Evolutionary conservation across 768 basidiomycete genomes (phyloP).

Genomic region (Multifurca ochricompacta): DNA sequence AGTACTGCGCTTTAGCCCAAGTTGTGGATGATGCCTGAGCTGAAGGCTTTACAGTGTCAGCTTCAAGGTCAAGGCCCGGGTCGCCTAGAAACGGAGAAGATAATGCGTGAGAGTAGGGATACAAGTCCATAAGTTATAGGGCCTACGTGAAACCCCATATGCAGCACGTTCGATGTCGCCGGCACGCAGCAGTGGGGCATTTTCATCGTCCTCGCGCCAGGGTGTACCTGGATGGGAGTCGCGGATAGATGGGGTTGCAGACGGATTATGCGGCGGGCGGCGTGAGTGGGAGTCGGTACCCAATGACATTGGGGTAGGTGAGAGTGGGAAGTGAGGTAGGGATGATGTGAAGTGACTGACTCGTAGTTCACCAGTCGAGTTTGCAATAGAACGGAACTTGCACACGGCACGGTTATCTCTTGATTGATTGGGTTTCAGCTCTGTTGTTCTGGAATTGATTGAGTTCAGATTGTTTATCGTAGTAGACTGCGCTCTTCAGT

Average conservation of each 20-base stretch:
- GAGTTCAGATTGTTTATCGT: too few relatives aligned
- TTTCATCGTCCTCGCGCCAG: constrained; percentile 9
- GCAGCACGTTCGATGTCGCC: constrained; percentile 8
- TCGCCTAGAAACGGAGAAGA: background rate
- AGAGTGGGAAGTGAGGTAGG: background rate
- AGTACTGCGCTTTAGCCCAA: constrained; percentile 55
- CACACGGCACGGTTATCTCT: background rate
- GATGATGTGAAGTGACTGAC: background rate
- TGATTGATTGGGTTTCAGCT: too few relatives aligned
- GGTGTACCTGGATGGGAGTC: constrained; percentile 8
- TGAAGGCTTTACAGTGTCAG: constrained; percentile 1
- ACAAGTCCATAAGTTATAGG: background rate
- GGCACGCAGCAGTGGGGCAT: constrained; percentile 8
- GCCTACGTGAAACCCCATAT: background rate
- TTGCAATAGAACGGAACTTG: background rate
- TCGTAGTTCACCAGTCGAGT: background rate
- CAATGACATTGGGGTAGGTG: constrained; percentile 1
- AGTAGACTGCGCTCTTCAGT: too few relatives aligned
- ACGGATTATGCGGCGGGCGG: background rate
- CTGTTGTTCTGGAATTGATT: too few relatives aligned
- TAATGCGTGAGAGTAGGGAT: background rate
- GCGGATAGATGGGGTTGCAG: background rate
- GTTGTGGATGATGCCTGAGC: background rate
- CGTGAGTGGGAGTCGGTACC: background rate
- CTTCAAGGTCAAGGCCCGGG: background rate